Percentiles rank a stretch among this genome's conserved stretches.
phyloP scores from a whole-genome alignment of 106 monocot genomes.

The Ottelia alismoides region DNA sequence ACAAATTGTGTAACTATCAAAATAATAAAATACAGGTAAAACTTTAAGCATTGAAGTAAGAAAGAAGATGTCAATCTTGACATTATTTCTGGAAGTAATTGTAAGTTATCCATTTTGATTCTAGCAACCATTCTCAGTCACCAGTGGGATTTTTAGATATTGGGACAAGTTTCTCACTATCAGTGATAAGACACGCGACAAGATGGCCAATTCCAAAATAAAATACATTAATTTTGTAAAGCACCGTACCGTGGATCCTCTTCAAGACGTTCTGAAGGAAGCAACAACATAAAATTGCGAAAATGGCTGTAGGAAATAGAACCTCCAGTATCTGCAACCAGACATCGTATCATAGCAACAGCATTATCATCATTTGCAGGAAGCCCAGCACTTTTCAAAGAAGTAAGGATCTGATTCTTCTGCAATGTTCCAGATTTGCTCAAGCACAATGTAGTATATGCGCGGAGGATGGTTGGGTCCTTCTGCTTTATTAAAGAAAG shows the following conservation, averaged over 20 bases:
- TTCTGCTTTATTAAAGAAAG: constrained; percentile 90
- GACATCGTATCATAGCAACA: constrained; percentile 82
- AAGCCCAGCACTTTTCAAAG: constrained; percentile 83
- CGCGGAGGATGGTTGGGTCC: constrained; percentile 88
- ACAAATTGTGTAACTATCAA: no score
- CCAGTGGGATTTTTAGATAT: no score
- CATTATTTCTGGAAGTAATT: no score
- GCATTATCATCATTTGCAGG: constrained; percentile 97
- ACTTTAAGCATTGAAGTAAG: no score
- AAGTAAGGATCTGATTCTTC: constrained; percentile 82
- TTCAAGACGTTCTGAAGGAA: constrained; percentile 89
- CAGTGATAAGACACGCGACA: no score
- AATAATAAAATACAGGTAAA: no score
- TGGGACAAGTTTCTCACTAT: no score
- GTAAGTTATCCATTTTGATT: no score
- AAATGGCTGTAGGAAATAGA: constrained; percentile 96
- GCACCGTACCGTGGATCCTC: constrained; percentile 82
- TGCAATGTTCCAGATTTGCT: constrained; percentile 97
- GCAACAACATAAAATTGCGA: constrained; percentile 95
- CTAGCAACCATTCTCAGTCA: no score
- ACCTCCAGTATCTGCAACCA: constrained; percentile 61
- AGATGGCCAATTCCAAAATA: no score
- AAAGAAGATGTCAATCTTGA: no score
- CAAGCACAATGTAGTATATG: constrained; percentile 86
- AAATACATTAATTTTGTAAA: no score